These are phyloP conservation scores for Ophiorrhiza pumila DNA, from an alignment of 257 asterid genomes.

Conservation along the genomic window DNA sequence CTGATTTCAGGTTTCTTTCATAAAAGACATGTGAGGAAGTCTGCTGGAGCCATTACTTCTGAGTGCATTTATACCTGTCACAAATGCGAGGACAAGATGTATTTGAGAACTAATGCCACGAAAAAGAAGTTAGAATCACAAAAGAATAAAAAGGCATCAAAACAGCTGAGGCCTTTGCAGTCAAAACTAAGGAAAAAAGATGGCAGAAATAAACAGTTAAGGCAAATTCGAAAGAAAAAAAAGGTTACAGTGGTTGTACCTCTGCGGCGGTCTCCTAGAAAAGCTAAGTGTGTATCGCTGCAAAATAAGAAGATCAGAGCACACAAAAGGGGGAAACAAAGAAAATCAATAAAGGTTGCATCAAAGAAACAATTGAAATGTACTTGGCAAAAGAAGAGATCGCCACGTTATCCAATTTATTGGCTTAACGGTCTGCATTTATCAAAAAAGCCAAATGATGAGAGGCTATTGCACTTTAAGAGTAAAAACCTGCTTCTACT, in stretches of 20 bases:
- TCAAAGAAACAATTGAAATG: slow-evolving; percentile 35
- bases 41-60: slow-evolving; percentile 41
- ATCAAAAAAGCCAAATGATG: slow-evolving; percentile 64
- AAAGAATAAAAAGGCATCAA: slow-evolving; percentile 41
- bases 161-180: slow-evolving; percentile 34
- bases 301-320: slow-evolving; percentile 41
- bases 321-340: slow-evolving; percentile 46
- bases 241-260: slow-evolving; percentile 49
- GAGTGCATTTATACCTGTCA: slow-evolving; percentile 57
- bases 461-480: slow-evolving; percentile 48
- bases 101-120: slow-evolving; percentile 33
- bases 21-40: slow-evolving; percentile 59
- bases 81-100: slow-evolving; percentile 47
- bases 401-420: slow-evolving; percentile 47
- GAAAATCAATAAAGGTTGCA: slow-evolving; percentile 38
- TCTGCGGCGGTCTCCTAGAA: slow-evolving; percentile 87
- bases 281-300: slow-evolving; percentile 45
- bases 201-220: slow-evolving; percentile 41
- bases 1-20: slow-evolving; percentile 68
- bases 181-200: slow-evolving; percentile 38
- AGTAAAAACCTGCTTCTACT: slow-evolving; percentile 50
- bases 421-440: slow-evolving; percentile 79
- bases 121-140: slow-evolving; percentile 30
- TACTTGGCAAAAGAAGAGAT: slow-evolving; percentile 59
- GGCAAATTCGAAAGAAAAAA: slow-evolving; percentile 37